phyloP scores from a whole-genome alignment of 1,284 basidiomycete species.

The Schizopora paradoxa region DNA sequence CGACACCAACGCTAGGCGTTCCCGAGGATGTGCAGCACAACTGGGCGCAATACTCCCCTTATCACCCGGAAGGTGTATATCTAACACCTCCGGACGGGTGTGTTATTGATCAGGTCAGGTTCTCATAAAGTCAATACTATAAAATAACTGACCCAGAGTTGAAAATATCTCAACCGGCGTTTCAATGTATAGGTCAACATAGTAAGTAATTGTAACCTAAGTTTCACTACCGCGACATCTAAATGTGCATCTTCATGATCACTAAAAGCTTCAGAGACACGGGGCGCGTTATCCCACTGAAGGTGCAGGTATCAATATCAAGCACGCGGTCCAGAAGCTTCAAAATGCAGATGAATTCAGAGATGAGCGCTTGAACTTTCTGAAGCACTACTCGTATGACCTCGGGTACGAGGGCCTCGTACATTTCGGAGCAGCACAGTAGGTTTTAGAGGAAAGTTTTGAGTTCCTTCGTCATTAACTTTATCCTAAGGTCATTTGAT shows the following conservation, averaged over 20 bases:
- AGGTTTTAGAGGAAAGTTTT: slow-evolving; percentile 26
- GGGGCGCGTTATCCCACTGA: slow-evolving; percentile 75
- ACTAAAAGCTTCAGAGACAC: slow-evolving; percentile 74
- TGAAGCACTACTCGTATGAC: slow-evolving; percentile 54
- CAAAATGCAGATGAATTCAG: slow-evolving; percentile 38
- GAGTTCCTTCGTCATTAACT: not conserved
- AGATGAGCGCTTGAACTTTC: slow-evolving; percentile 51
- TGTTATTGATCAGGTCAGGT: slow-evolving; percentile 46
- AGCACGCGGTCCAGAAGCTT: slow-evolving; percentile 47
- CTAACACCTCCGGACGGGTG: slow-evolving; percentile 42
- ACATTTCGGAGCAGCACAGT: slow-evolving; percentile 69
- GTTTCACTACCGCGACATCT: slow-evolving; percentile 7
- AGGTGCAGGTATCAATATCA: slow-evolving; percentile 41
- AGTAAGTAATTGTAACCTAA: slow-evolving; percentile 35
- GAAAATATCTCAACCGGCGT: slow-evolving; percentile 33
- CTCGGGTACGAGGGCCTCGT: slow-evolving; percentile 61
- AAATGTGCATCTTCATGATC: slow-evolving; percentile 17
- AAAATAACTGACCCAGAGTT: slow-evolving; percentile 3
- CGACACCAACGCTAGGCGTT: slow-evolving; percentile 18
- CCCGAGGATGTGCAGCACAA: slow-evolving; percentile 24
- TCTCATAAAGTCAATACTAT: slow-evolving; percentile 1
- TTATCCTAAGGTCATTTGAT: slow-evolving; percentile 39
- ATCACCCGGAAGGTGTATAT: slow-evolving; percentile 45
- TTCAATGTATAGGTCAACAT: slow-evolving; percentile 71
- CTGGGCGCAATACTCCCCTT: slow-evolving; percentile 61